phyloP scores from a whole-genome alignment of 2,329 filamentous ascomycete species.

The Fusarium pseudocircinatum region DNA sequence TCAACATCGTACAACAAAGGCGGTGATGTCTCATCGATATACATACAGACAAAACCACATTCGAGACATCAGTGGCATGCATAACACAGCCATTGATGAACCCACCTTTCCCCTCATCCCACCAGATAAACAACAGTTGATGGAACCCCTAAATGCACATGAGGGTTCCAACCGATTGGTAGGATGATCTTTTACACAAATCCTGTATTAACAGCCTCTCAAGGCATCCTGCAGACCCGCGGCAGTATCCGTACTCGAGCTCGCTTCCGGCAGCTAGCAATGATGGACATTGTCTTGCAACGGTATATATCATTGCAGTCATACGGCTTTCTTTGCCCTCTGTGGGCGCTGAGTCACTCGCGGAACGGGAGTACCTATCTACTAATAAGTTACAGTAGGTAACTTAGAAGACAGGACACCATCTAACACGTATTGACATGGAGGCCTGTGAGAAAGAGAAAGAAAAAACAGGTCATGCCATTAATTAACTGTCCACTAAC shows the following conservation, averaged over 20 bases:
- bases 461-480: slow-evolving; percentile 32
- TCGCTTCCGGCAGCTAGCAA: not conserved
- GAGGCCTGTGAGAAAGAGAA: slow-evolving; percentile 5
- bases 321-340: slow-evolving; percentile 22
- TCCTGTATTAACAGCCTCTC: not conserved
- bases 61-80: slow-evolving; percentile 9
- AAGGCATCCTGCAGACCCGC: not conserved
- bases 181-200: not conserved
- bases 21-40: slow-evolving; percentile 29
- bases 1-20: slow-evolving; percentile 38
- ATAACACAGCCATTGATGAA: slow-evolving; percentile 8
- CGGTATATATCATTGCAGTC: slow-evolving; percentile 13
- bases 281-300: slow-evolving; percentile 18
- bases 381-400: not conserved
- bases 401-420: slow-evolving; percentile 28
- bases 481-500: slow-evolving; percentile 3
- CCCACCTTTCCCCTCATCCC: not conserved
- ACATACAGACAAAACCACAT: slow-evolving; percentile 1
- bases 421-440: slow-evolving; percentile 38
- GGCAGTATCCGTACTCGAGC: slow-evolving; percentile 30
- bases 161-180: slow-evolving; percentile 8
- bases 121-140: not conserved
- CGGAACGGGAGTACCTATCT: slow-evolving; percentile 6
- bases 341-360: not conserved
- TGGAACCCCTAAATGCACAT: not conserved